Conservation (phyloP, 768 basidiomycete species). For the Gymnopilus dilepis region DNA sequence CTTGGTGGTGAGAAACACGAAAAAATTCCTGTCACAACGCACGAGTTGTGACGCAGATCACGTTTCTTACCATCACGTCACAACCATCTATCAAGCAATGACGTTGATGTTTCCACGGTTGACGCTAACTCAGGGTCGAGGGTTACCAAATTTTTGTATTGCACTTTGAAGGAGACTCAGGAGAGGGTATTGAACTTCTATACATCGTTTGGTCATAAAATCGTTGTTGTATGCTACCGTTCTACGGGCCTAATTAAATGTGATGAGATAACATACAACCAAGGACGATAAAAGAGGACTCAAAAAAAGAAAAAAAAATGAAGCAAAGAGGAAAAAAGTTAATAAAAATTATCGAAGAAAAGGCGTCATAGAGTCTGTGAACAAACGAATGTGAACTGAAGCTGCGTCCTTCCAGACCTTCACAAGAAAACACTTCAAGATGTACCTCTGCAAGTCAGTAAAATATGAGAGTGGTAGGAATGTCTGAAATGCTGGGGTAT, state of each 20-base stretch:
- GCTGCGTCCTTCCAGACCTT: constrained; percentile 3
- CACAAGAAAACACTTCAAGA: neutral
- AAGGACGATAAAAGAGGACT: constrained; percentile 11
- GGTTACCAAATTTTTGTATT: neutral
- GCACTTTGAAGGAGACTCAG: too few species aligned
- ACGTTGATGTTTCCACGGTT: neutral
- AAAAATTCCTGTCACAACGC: neutral
- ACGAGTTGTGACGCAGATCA: neutral
- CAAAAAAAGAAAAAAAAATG: constrained; percentile 6
- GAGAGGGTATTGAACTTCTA: neutral
- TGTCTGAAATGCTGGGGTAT: constrained; percentile 9
- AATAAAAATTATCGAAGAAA: constrained; percentile 10
- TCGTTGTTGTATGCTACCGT: constrained; percentile 17
- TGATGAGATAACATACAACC: constrained; percentile 13
- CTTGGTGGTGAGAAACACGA: neutral
- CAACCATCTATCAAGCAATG: neutral
- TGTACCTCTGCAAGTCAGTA: neutral
- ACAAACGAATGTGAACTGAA: constrained; percentile 20
- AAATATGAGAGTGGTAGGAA: neutral
- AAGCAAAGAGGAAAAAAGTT: constrained; percentile 2
- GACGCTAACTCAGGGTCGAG: neutral
- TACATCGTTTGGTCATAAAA: constrained; percentile 15
- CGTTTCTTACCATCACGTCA: neutral
- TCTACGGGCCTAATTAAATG: constrained; percentile 22
- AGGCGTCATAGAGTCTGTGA: constrained; percentile 1